Conservation (phyloP, 106 monocot species). For the Dendrobium nobile region DNA sequence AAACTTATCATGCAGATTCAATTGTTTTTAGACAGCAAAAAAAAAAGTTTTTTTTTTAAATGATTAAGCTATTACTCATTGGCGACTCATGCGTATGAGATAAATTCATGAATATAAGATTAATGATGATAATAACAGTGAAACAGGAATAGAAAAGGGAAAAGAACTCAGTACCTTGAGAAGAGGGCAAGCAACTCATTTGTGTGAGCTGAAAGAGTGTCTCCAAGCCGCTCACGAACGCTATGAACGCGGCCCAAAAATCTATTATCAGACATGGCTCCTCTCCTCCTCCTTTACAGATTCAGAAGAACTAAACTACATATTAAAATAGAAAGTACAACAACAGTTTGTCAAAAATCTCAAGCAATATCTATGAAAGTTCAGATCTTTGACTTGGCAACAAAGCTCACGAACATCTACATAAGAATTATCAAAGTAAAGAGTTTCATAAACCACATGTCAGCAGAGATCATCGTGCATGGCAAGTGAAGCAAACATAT, state of each 20-base stretch:
- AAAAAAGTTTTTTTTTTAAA: neutral
- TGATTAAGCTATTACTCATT: neutral
- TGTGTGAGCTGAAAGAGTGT: conserved; percentile 58
- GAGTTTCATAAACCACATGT: neutral
- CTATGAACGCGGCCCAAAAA: conserved; percentile 41
- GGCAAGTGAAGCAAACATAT: neutral
- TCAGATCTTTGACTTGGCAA: conserved; percentile 1
- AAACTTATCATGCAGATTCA: neutral
- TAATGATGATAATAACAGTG: neutral
- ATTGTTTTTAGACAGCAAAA: neutral
- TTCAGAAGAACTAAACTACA: neutral
- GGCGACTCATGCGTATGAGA: neutral
- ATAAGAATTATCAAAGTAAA: neutral
- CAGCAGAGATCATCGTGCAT: neutral
- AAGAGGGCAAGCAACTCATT: conserved; percentile 61
- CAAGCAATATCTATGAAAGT: neutral
- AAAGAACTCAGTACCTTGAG: conserved; percentile 38
- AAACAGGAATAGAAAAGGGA: neutral
- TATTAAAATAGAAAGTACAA: neutral
- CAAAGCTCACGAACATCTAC: neutral
- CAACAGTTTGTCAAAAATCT: neutral
- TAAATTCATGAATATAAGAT: neutral
- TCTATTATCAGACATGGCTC: conserved; percentile 26
- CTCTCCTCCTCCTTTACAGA: conserved; percentile 14
- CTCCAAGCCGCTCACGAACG: conserved; percentile 55